These are phyloP conservation scores for Aureobasidium melanogenum DNA, from an alignment of 2,329 filamentous ascomycete species.

Conservation along the genomic window DNA sequence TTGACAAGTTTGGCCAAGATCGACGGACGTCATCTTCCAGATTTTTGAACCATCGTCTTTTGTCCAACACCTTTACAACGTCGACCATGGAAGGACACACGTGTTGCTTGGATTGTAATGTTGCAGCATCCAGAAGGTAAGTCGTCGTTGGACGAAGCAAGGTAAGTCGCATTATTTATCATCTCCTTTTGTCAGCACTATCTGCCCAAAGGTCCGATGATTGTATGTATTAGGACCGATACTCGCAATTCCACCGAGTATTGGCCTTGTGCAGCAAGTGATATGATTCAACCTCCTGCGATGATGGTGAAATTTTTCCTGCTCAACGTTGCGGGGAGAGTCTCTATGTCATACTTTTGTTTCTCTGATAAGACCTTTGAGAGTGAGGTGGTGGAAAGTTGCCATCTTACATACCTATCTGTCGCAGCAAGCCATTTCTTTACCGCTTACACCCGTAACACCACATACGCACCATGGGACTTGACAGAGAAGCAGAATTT, in stretches of 20 bases:
- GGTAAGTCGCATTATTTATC: neutral
- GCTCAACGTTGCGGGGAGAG: slow-evolving; percentile 9
- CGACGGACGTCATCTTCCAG: neutral
- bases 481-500: slow-evolving; percentile 19
- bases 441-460: neutral
- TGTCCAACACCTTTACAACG: neutral
- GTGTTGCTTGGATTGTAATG: neutral
- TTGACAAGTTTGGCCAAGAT: neutral
- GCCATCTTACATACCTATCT: neutral
- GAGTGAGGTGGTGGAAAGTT: neutral
- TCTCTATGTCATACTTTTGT: slow-evolving; percentile 4
- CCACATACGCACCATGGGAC: neutral
- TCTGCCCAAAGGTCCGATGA: neutral
- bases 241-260: slow-evolving; percentile 8
- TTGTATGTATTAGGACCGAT: slow-evolving; percentile 7
- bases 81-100: neutral
- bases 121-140: neutral
- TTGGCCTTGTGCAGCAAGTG: slow-evolving; percentile 7
- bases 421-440: neutral
- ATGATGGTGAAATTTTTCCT: slow-evolving; percentile 9
- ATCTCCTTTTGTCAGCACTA: neutral
- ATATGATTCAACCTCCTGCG: slow-evolving; percentile 5
- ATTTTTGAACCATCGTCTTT: neutral
- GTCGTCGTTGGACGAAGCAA: neutral
- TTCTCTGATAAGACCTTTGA: neutral